phyloP scores from a whole-genome alignment of 345 rosid species.

The Euphorbia tirucalli region DNA sequence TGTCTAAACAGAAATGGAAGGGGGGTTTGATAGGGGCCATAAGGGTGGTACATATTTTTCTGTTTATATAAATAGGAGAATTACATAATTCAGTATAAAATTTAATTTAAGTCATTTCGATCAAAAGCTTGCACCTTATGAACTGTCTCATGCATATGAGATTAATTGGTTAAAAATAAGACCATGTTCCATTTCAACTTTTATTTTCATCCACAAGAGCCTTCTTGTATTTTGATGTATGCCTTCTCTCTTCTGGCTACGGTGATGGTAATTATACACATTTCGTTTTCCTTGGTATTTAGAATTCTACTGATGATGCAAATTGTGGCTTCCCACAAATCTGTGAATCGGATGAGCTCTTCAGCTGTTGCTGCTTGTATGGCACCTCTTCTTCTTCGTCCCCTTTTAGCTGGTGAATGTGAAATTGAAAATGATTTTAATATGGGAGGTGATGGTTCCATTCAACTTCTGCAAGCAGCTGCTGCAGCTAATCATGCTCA shows the following conservation, averaged over 20 bases:
- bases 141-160: not conserved
- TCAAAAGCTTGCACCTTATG: not conserved
- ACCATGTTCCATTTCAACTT: not conserved
- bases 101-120: not conserved
- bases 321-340: slow-evolving; percentile 70
- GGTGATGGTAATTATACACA: not conserved
- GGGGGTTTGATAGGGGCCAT: not conserved
- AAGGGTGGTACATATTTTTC: not conserved
- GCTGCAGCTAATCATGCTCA: slow-evolving; percentile 99
- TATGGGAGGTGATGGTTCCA: slow-evolving; percentile 93
- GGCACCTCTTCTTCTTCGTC: slow-evolving; percentile 99
- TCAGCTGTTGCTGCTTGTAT: slow-evolving; percentile 99
- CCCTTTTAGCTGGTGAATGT: slow-evolving; percentile 95
- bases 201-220: not conserved
- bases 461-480: slow-evolving; percentile 95
- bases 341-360: slow-evolving; percentile 83
- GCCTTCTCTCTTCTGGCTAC: not conserved
- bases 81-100: not conserved
- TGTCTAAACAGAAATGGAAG: not conserved
- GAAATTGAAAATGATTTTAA: slow-evolving; percentile 86
- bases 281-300: slow-evolving; percentile 31
- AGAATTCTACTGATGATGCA: slow-evolving; percentile 97
- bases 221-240: slow-evolving; percentile 9
- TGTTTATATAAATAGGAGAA: not conserved
- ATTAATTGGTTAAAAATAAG: not conserved